Percentiles rank a stretch among this genome's conserved stretches.
phyloP scores from a whole-genome alignment of 257 asterid species.

The Ilex aquifolium region DNA sequence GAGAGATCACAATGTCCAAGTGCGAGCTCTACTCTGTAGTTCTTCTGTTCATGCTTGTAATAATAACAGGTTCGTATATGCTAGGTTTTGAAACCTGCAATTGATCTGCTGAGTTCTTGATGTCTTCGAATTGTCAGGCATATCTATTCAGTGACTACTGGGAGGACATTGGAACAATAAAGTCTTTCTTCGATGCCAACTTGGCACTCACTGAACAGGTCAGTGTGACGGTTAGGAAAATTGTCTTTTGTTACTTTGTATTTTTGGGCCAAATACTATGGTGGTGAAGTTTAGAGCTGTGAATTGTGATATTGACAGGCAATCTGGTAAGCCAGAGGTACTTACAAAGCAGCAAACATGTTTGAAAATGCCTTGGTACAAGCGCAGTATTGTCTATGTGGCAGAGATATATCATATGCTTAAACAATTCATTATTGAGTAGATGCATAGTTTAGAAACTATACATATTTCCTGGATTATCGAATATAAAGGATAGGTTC shows the following conservation, averaged over 20 bases:
- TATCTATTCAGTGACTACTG: conserved; percentile 80
- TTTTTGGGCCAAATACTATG: too few species aligned
- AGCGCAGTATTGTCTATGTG: too few species aligned
- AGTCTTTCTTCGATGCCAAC: conserved; percentile 87
- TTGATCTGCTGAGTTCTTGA: conserved; percentile 6
- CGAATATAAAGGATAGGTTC: neutral
- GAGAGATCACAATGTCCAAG: conserved; percentile 83
- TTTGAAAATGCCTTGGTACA: too few species aligned
- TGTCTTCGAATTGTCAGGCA: conserved; percentile 43
- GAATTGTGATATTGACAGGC: too few species aligned
- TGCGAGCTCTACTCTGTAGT: conserved; percentile 9
- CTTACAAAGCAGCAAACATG: too few species aligned
- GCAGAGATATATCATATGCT: neutral
- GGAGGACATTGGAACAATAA: conserved; percentile 95
- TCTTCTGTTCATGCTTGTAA: neutral
- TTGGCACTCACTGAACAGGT: conserved; percentile 94
- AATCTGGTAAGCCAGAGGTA: too few species aligned
- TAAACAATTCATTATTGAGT: too few species aligned
- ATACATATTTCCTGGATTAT: neutral
- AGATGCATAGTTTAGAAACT: neutral
- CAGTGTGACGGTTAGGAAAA: neutral
- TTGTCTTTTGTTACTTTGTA: neutral
- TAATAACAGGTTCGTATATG: neutral
- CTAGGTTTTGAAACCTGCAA: neutral
- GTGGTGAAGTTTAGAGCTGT: too few species aligned